Percentiles rank a stretch among this genome's conserved stretches.
Evolutionary conservation across 352 stramenopile species (phyloP).

Genomic region (Globisporangium nunn): DNA sequence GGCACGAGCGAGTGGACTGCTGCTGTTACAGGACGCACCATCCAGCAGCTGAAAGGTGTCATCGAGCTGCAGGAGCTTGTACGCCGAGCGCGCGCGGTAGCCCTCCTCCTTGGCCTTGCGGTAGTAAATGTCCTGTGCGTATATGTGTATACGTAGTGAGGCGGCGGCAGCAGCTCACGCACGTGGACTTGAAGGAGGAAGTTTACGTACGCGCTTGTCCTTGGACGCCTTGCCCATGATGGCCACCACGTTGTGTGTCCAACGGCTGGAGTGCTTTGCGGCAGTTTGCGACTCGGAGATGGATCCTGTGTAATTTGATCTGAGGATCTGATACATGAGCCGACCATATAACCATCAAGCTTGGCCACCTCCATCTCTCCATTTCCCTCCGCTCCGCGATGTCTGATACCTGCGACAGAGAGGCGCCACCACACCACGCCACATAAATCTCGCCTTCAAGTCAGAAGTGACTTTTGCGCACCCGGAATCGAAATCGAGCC

Average conservation of each 20-base stretch:
- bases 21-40: constrained; percentile 6
- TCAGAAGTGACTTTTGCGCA: too few relatives aligned
- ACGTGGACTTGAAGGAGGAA: background rate
- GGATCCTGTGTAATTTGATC: background rate
- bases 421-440: too few relatives aligned
- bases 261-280: background rate
- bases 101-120: constrained; percentile 90
- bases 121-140: constrained; percentile 88
- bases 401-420: too few relatives aligned
- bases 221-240: constrained; percentile 87
- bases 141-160: too few relatives aligned
- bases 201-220: constrained; percentile 80
- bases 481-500: too few relatives aligned
- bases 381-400: too few relatives aligned
- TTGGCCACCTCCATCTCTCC: too few relatives aligned
- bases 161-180: background rate
- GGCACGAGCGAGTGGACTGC: too few relatives aligned
- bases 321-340: background rate
- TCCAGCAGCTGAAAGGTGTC: constrained; percentile 95
- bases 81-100: constrained; percentile 96
- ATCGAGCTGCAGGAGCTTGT: constrained; percentile 99
- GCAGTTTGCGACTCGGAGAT: too few relatives aligned
- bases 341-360: too few relatives aligned
- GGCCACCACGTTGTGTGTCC: background rate
- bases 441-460: too few relatives aligned